Percentiles rank a stretch among this genome's conserved stretches.
These are phyloP conservation scores for Rubia peregrina DNA, from an alignment of 305 asterid genomes.

Conservation along the genomic window DNA sequence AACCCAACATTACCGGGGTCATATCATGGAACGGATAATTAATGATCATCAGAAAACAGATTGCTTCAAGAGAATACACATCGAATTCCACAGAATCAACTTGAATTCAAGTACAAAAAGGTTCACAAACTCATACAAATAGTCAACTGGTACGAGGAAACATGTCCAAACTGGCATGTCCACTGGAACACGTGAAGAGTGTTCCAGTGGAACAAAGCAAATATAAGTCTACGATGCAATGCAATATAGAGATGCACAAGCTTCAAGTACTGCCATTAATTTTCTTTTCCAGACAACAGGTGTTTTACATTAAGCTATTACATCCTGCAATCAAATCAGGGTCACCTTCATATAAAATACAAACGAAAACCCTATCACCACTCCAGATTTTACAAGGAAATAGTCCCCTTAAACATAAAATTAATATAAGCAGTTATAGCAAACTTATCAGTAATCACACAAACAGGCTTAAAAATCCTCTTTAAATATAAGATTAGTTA, in stretches of 20 bases:
- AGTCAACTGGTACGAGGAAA: background rate
- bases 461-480: background rate
- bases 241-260: background rate
- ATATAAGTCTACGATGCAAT: background rate
- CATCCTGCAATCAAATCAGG: background rate
- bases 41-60: background rate
- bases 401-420: background rate
- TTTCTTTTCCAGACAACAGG: background rate
- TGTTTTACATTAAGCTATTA: background rate
- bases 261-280: background rate
- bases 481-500: background rate
- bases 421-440: background rate
- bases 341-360: background rate
- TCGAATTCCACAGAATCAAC: background rate
- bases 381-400: background rate
- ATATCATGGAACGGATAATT: background rate
- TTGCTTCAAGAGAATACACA: background rate
- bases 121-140: no score
- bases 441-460: background rate
- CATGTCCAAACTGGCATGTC: background rate
- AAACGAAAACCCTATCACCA: background rate
- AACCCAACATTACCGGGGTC: no score
- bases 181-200: no score
- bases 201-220: no score
- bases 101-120: background rate